phyloP scores from a whole-genome alignment of 768 basidiomycete species.

The Chalciporus pseudorubinellus region DNA sequence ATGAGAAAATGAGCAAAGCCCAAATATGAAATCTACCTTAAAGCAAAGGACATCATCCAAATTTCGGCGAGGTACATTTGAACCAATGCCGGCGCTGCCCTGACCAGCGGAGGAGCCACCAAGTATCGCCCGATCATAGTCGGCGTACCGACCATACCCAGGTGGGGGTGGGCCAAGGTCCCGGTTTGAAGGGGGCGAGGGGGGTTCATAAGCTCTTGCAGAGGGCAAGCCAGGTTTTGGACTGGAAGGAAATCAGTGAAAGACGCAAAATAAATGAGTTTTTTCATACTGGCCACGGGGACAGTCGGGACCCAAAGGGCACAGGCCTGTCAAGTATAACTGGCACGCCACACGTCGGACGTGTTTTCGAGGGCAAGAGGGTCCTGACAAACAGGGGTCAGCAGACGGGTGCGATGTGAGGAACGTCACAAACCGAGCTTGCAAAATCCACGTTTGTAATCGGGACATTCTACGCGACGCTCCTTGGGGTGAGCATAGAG shows the following conservation, averaged over 20 bases:
- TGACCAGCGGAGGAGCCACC: constrained; percentile 29
- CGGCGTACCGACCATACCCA: constrained; percentile 82
- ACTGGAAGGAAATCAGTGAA: constrained; percentile 38
- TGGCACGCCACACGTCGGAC: constrained; percentile 90
- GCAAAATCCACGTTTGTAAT: constrained; percentile 95
- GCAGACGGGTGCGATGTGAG: background rate
- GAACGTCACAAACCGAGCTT: constrained; percentile 64
- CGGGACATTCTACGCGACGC: constrained; percentile 88
- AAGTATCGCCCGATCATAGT: constrained; percentile 56
- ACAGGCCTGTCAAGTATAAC: constrained; percentile 88
- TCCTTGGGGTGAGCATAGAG: constrained; percentile 95
- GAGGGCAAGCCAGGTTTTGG: constrained; percentile 75
- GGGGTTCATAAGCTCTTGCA: constrained; percentile 73
- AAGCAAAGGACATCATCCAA: constrained; percentile 84
- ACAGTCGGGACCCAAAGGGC: constrained; percentile 87
- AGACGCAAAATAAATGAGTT: constrained; percentile 3
- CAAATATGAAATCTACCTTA: constrained; percentile 53
- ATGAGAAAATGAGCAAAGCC: constrained; percentile 1
- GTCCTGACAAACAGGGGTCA: constrained; percentile 50
- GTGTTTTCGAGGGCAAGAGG: constrained; percentile 87
- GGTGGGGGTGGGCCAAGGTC: constrained; percentile 90
- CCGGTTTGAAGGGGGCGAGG: constrained; percentile 68
- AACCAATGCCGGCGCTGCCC: constrained; percentile 28
- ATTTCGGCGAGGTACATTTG: constrained; percentile 59
- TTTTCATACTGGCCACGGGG: constrained; percentile 72